These are phyloP conservation scores for Gonapodya sp. DNA, from an alignment of 192 early-diverging fungal genomes.

Conservation along the genomic window DNA sequence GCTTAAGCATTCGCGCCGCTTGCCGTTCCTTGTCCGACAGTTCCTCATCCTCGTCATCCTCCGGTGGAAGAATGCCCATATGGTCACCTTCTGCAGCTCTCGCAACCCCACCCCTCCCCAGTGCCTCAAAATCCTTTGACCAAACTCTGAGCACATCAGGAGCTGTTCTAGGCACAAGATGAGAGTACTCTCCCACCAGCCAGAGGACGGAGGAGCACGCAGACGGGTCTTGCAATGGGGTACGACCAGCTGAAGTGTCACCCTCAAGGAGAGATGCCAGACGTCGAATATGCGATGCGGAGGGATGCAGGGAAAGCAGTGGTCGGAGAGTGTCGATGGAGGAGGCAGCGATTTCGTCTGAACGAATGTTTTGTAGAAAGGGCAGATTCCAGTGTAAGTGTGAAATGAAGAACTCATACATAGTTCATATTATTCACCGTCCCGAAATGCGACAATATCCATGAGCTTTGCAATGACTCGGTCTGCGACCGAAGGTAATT, in stretches of 20 bases:
- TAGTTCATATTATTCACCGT: no score
- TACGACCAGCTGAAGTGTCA: background rate
- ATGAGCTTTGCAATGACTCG: background rate
- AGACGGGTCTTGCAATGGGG: background rate
- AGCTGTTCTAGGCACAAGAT: slow-evolving; percentile 48
- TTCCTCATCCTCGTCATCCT: background rate
- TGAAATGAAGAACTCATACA: background rate
- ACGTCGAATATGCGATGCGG: slow-evolving; percentile 15
- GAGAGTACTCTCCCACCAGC: slow-evolving; percentile 73
- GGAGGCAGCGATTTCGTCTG: slow-evolving; percentile 65
- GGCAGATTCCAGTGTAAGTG: no score
- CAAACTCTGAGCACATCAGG: slow-evolving; percentile 74
- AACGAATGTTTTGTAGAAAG: slow-evolving; percentile 12
- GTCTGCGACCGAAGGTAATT: background rate
- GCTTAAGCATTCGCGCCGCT: slow-evolving; percentile 60
- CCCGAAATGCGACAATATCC: background rate
- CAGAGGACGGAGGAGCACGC: slow-evolving; percentile 81
- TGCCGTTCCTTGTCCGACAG: slow-evolving; percentile 13
- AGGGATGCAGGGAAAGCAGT: slow-evolving; percentile 42
- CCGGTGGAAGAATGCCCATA: background rate
- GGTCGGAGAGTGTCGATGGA: slow-evolving; percentile 64
- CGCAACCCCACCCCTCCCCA: background rate
- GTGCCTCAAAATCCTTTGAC: slow-evolving; percentile 38
- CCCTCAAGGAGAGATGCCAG: slow-evolving; percentile 4
- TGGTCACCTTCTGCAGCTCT: background rate